Evolutionary conservation across 148 eudicot genomes (phyloP).

Genomic region (Rhododendron kiyosumense): DNA sequence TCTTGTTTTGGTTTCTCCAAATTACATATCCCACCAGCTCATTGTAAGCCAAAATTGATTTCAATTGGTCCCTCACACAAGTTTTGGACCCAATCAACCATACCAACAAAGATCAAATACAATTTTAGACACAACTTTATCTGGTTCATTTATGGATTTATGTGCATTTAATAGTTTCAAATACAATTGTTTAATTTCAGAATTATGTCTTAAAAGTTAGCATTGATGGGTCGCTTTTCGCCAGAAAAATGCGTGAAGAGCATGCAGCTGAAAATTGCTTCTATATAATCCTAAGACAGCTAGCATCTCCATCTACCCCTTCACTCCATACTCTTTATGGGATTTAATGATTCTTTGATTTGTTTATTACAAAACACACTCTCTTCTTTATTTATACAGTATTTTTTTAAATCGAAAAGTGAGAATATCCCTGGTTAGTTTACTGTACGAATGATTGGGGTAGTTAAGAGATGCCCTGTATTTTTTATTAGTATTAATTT

Average conservation of each 20-base stretch:
- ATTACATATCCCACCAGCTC: too few species aligned
- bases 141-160: too few species aligned
- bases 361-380: not conserved
- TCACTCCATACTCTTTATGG: not conserved
- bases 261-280: not conserved
- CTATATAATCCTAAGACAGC: not conserved
- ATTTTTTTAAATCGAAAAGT: not conserved
- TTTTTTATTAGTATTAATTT: not conserved
- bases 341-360: not conserved
- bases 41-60: not conserved
- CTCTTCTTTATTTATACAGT: not conserved
- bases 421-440: not conserved
- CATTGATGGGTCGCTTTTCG: not conserved
- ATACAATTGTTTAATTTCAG: too few species aligned
- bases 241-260: not conserved
- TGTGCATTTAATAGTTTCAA: too few species aligned
- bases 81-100: not conserved
- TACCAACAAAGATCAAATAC: not conserved
- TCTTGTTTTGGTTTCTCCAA: too few species aligned
- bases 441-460: not conserved
- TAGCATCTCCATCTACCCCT: not conserved
- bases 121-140: too few species aligned
- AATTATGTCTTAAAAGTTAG: too few species aligned
- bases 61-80: not conserved
- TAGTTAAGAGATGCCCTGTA: not conserved